Conservation (phyloP, 768 basidiomycete genomes). For the Pisolithus microcarpus region DNA sequence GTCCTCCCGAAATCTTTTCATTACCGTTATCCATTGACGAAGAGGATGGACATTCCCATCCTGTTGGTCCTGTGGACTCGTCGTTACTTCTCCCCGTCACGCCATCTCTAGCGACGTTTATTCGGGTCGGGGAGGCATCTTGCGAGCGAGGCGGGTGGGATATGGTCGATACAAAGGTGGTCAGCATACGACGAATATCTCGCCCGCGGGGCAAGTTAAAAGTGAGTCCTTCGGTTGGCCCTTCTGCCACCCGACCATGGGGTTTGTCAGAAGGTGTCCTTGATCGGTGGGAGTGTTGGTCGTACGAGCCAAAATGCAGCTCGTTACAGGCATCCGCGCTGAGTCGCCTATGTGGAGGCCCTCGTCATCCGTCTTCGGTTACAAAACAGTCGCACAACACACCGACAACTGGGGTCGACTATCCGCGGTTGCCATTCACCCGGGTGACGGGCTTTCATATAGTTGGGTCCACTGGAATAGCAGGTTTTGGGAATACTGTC, state of each 20-base stretch:
- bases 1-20: constrained; percentile 39
- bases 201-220: constrained; percentile 33
- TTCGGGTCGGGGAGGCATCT: constrained; percentile 46
- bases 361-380: constrained; percentile 3
- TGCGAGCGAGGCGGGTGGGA: constrained; percentile 82
- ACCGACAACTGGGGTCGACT: constrained; percentile 9
- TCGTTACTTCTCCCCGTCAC: constrained; percentile 23
- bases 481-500: constrained; percentile 72
- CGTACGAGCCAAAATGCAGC: constrained; percentile 52
- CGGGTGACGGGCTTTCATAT: constrained; percentile 56
- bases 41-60: constrained; percentile 15
- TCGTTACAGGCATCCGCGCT: constrained; percentile 46
- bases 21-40: constrained; percentile 32
- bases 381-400: constrained; percentile 2
- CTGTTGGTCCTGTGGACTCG: constrained; percentile 31
- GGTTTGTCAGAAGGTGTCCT: constrained; percentile 60
- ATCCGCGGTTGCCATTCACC: constrained; percentile 73
- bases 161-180: constrained; percentile 42
- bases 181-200: constrained; percentile 66
- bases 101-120: constrained; percentile 46
- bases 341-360: constrained; percentile 35
- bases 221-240: constrained; percentile 8
- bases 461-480: constrained; percentile 45
- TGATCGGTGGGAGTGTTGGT: constrained; percentile 83
- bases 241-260: constrained; percentile 9